These are phyloP conservation scores for Phytopythium oedochilum DNA, from an alignment of 352 stramenopile species.

Conservation along the genomic window DNA sequence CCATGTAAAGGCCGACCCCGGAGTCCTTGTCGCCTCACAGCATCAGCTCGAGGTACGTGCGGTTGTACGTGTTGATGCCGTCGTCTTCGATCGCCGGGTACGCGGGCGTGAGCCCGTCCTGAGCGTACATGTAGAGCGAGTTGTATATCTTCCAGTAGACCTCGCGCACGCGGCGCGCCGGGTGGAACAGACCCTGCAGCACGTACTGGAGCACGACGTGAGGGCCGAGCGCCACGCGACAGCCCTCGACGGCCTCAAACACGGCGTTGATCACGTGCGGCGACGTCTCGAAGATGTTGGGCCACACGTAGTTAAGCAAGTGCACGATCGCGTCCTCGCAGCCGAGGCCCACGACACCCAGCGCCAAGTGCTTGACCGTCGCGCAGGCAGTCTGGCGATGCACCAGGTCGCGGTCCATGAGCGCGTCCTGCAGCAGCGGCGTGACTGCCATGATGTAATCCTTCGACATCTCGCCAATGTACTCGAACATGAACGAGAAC, in stretches of 20 bases:
- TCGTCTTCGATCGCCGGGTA: conserved; percentile 97
- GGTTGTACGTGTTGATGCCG: conserved; percentile 92
- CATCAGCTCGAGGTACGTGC: conserved; percentile 92
- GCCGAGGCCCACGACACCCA: conserved; percentile 95
- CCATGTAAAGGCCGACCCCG: neutral
- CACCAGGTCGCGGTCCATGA: conserved; percentile 99
- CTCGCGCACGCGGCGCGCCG: conserved; percentile 96
- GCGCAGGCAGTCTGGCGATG: conserved; percentile 98
- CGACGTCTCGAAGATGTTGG: conserved; percentile 99
- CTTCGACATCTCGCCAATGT: conserved; percentile 99
- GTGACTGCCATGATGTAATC: conserved; percentile 99
- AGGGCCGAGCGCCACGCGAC: conserved; percentile 95
- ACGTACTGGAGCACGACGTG: conserved; percentile 97
- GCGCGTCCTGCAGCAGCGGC: conserved; percentile 97
- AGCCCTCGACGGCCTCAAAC: conserved; percentile 97
- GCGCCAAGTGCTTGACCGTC: conserved; percentile 96
- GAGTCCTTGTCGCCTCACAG: conserved; percentile 24
- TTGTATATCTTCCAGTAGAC: conserved; percentile 99
- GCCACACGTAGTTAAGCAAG: conserved; percentile 99
- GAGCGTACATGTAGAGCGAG: conserved; percentile 98
- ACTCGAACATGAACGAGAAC: conserved; percentile 99
- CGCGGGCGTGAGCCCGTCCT: conserved; percentile 96
- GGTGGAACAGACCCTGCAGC: conserved; percentile 98
- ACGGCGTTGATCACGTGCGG: conserved; percentile 99
- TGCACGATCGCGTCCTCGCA: conserved; percentile 98